Conservation (phyloP, 2,329 filamentous ascomycete species). For the Ophiosphaerella herpotricha region DNA sequence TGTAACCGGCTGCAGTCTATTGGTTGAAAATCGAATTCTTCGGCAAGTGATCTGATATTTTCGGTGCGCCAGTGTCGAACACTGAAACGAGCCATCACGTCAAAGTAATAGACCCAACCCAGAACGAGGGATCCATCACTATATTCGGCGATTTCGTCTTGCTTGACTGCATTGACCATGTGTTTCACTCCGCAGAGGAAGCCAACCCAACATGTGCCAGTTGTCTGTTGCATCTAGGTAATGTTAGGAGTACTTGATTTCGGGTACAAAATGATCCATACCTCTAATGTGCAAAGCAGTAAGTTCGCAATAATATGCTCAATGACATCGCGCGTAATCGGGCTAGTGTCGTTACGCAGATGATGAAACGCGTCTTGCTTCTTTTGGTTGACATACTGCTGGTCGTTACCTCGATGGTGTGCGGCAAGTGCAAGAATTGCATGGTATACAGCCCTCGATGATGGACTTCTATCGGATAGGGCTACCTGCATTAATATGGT, state of each 20-base stretch:
- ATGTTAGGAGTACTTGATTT: background rate
- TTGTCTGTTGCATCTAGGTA: constrained; percentile 3
- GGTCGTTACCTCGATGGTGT: constrained; percentile 4
- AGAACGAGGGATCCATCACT: constrained; percentile 3
- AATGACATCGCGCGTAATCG: background rate
- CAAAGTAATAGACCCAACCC: constrained; percentile 11
- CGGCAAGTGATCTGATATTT: constrained; percentile 1
- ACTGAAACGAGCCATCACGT: constrained; percentile 9
- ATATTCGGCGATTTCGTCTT: background rate
- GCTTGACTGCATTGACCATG: constrained; percentile 2
- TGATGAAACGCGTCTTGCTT: constrained; percentile 1
- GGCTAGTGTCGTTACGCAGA: background rate
- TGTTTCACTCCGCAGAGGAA: constrained; percentile 5
- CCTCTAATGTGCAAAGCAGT: constrained; percentile 4
- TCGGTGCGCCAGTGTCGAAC: constrained; percentile 17
- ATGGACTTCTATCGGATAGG: background rate
- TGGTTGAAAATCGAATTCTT: constrained; percentile 4
- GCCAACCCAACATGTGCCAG: constrained; percentile 1
- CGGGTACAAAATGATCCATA: background rate
- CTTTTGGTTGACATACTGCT: background rate
- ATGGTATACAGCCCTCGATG: constrained; percentile 2
- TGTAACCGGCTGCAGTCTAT: background rate
- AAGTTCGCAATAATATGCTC: constrained; percentile 7
- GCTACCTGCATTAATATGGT: background rate
- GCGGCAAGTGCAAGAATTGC: constrained; percentile 6